Evolutionary conservation across 441 rosid species (phyloP).

Genomic region (Biscutella laevigata): DNA sequence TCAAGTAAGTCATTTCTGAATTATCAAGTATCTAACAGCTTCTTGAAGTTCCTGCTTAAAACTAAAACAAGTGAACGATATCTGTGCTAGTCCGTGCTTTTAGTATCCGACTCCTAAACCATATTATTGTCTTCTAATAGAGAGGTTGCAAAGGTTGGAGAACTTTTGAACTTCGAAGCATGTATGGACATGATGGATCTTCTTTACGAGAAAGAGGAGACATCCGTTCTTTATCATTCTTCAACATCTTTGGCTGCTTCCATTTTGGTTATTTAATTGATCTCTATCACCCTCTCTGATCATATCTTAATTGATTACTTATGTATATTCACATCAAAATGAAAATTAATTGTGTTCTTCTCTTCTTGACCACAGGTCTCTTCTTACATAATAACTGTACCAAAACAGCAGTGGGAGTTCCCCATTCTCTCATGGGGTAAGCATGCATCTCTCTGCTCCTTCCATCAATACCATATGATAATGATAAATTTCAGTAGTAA

Average conservation of each 20-base stretch:
- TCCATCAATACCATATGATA: not conserved
- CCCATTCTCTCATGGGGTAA: constrained; percentile 79
- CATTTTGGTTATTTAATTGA: constrained; percentile 37
- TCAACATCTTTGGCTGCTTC: constrained; percentile 64
- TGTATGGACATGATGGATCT: constrained; percentile 87
- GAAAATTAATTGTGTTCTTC: constrained; percentile 6
- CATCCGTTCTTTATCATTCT: constrained; percentile 39
- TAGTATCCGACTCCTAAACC: not conserved
- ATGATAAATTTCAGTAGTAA: not conserved
- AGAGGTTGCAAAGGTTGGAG: constrained; percentile 62
- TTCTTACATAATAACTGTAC: constrained; percentile 57
- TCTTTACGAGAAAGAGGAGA: constrained; percentile 67
- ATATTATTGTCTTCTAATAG: constrained; percentile 27
- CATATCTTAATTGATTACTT: no score
- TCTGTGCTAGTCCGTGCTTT: not conserved
- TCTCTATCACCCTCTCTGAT: not conserved
- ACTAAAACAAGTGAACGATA: not conserved
- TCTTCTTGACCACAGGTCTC: constrained; percentile 50
- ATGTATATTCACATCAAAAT: not conserved
- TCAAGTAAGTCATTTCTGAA: constrained; percentile 38
- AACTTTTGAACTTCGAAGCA: constrained; percentile 53
- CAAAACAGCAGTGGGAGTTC: constrained; percentile 63
- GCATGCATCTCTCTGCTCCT: constrained; percentile 5
- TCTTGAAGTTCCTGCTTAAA: not conserved
- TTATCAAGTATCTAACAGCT: not conserved